phyloP scores from a whole-genome alignment of 2,329 filamentous ascomycete species.

The Rhexocercosporidium sp. region DNA sequence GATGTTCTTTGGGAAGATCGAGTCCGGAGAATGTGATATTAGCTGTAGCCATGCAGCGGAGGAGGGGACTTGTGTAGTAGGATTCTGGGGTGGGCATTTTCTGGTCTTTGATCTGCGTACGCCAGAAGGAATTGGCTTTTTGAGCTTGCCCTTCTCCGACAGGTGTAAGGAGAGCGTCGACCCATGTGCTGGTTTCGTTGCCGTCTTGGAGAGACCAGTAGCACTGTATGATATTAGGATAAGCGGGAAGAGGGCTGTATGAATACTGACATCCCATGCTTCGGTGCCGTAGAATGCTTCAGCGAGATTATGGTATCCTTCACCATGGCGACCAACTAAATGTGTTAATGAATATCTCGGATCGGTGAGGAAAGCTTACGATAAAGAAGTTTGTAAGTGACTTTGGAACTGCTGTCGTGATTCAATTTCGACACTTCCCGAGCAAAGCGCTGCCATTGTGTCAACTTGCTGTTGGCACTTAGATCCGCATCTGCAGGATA shows the following conservation, averaged over 20 bases:
- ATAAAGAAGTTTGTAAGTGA: conserved; percentile 69
- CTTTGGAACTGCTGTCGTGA: conserved; percentile 47
- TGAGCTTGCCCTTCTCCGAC: conserved; percentile 61
- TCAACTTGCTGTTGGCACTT: conserved; percentile 48
- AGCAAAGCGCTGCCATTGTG: conserved; percentile 70
- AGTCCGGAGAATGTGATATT: conserved; percentile 63
- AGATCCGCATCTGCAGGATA: conserved; percentile 60
- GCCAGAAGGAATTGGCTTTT: conserved; percentile 66
- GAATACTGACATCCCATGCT: conserved; percentile 66
- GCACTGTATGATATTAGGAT: conserved; percentile 47
- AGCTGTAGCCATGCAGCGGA: conserved; percentile 66
- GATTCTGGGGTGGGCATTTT: conserved; percentile 64
- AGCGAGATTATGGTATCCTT: conserved; percentile 68
- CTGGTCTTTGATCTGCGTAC: conserved; percentile 53
- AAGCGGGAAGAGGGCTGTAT: not conserved
- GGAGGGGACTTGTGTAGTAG: conserved; percentile 69
- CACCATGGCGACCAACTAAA: conserved; percentile 67
- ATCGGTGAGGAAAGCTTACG: conserved; percentile 30
- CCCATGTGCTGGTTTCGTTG: conserved; percentile 66
- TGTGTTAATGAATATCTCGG: conserved; percentile 26
- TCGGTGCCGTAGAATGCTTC: conserved; percentile 70
- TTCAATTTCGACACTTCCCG: conserved; percentile 63
- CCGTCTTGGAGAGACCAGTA: conserved; percentile 71
- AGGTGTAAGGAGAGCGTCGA: conserved; percentile 66
- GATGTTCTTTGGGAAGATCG: conserved; percentile 52